Base-by-base conservation (phyloP, 352 stramenopile genomes). In the Hyaloperonospora arabidopsidis region DNA sequence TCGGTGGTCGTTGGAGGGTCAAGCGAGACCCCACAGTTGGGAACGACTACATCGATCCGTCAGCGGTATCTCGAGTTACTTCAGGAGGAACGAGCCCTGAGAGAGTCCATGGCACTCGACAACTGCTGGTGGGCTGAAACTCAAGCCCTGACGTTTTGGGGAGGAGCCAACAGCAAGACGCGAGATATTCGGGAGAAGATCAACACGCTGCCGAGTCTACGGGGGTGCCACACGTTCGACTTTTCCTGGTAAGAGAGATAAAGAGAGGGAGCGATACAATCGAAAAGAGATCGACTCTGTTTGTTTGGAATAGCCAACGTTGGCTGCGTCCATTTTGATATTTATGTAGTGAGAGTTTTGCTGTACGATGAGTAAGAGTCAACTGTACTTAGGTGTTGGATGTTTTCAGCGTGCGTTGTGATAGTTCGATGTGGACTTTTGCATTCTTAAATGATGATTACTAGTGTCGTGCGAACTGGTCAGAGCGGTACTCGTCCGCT, bases 151-250 rank as follows among this genome's bases (percentile, higher is more conserved):
- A 25, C 38, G 23, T 45, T 74, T 13, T 74, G 52, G 45, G 56
- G 60, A 10, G 65, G 61, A 1, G 45, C 50, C 25, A 61, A 51
- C 4, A 35, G 45, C 2, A 28, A 45, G 15, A 69, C 43, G 36
- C 61, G 65, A 46, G 36, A 50, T 6, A 45, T 65, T 25, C 61
- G 65, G 0, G 57, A 51, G 21, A 46, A 70, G 58, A 44, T 70
- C 17, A 74, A 74, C 28, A 56, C 54, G 12, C 48, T 74, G 11
- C 61, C 65, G 15, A 50, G 40, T 48, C 48, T 68, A 13, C 44
- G 53, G 13, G 23, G 19, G 2, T 67, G 57, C 45, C 57, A 64
- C 49, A 61, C 41, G 21, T 65, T 74, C 23, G 40, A 63, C 12
- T 74, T 74, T 59, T 46, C 60, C 7, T 74, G 65, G 65, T 72